Evolutionary conservation across 2,329 filamentous ascomycete genomes (phyloP).

Genomic region (Sclerotinia trifoliorum): DNA sequence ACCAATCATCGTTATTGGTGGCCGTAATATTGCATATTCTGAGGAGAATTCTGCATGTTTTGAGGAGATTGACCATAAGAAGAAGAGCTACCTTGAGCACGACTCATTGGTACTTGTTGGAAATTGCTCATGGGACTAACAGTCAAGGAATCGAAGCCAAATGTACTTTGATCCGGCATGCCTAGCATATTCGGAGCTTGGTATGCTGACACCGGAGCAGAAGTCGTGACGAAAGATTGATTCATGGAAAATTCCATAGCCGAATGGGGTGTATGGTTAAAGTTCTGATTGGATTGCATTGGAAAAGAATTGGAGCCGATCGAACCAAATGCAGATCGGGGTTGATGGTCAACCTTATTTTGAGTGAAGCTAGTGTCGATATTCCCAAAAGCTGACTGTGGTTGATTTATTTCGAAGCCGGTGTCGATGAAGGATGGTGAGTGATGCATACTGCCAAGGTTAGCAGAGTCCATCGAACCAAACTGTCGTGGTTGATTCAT

Average conservation of each 20-base stretch:
- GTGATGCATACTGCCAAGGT: slow-evolving; percentile 27
- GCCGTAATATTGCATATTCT: slow-evolving; percentile 30
- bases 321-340: slow-evolving; percentile 28
- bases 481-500: slow-evolving; percentile 31
- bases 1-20: slow-evolving; percentile 27
- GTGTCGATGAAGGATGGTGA: slow-evolving; percentile 29
- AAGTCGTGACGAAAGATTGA: slow-evolving; percentile 33
- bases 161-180: slow-evolving; percentile 30
- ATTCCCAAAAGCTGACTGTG: slow-evolving; percentile 26
- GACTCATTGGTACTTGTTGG: slow-evolving; percentile 35
- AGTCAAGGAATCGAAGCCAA: slow-evolving; percentile 31
- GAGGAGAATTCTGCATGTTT: slow-evolving; percentile 25
- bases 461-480: slow-evolving; percentile 26
- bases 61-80: slow-evolving; percentile 35
- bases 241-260: slow-evolving; percentile 30
- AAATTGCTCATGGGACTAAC: slow-evolving; percentile 28
- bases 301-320: slow-evolving; percentile 29
- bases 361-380: slow-evolving; percentile 29
- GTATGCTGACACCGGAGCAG: slow-evolving; percentile 33
- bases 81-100: slow-evolving; percentile 33
- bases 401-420: slow-evolving; percentile 31
- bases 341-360: slow-evolving; percentile 30
- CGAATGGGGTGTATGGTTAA: slow-evolving; percentile 25
- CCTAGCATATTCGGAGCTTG: slow-evolving; percentile 32
- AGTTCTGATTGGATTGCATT: slow-evolving; percentile 29